Conservation (phyloP, 805 yeast genomes). For the Kazachstania kunashirensis region DNA sequence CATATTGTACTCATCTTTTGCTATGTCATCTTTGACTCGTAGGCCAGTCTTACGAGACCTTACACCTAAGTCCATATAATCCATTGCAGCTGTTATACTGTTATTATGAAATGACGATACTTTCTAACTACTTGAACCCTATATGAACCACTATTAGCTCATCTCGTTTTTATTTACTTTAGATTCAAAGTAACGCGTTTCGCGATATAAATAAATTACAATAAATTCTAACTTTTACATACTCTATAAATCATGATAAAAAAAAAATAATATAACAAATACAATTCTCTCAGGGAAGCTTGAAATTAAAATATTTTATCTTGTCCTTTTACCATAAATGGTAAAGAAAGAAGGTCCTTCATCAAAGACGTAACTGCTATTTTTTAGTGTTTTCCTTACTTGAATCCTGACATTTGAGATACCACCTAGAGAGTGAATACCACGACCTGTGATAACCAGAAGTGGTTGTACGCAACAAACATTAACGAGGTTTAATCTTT, state of each 20-base stretch:
- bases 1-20: constrained; percentile 15
- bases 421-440: constrained; percentile 57
- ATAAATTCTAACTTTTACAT: no score
- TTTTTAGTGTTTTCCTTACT: constrained; percentile 34
- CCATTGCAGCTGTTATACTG: no score
- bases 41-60: constrained; percentile 59
- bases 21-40: constrained; percentile 9
- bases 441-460: constrained; percentile 55
- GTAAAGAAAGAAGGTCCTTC: constrained; percentile 39
- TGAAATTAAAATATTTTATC: not conserved
- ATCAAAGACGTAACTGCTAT: constrained; percentile 34
- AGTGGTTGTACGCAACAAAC: constrained; percentile 38
- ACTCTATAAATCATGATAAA: no score
- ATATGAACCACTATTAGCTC: no score
- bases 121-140: no score
- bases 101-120: no score
- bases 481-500: constrained; percentile 26
- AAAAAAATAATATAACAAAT: no score
- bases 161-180: no score
- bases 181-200: no score
- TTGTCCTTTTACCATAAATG: constrained; percentile 34
- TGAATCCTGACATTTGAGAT: constrained; percentile 37
- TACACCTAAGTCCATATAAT: constrained; percentile 41
- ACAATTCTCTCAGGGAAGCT: no score
- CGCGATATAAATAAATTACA: no score